Evolutionary conservation across 2,329 filamentous ascomycete genomes (phyloP).

Genomic region (Hawksworthiomyces lignivorus): DNA sequence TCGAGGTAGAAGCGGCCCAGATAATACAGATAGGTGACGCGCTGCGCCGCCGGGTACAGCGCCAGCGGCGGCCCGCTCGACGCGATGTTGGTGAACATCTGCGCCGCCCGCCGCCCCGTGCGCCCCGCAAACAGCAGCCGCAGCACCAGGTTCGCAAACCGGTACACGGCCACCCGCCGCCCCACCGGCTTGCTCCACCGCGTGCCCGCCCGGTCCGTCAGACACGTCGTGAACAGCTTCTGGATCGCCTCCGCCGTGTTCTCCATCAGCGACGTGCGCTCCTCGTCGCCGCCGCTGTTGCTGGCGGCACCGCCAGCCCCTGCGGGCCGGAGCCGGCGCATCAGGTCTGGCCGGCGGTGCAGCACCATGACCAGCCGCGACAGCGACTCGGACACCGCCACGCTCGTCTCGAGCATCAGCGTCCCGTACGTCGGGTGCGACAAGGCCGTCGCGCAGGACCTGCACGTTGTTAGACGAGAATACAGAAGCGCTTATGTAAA

Average conservation of each 20-base stretch:
- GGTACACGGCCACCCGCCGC: constrained; percentile 81
- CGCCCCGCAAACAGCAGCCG: constrained; percentile 80
- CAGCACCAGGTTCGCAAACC: constrained; percentile 83
- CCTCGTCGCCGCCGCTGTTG: constrained; percentile 54
- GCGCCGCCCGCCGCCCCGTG: constrained; percentile 75
- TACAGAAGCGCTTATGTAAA: too few species aligned
- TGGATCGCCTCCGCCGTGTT: constrained; percentile 83
- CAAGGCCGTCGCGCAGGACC: constrained; percentile 76
- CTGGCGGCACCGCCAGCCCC: constrained; percentile 30
- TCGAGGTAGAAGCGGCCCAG: constrained; percentile 84
- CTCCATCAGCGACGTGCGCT: constrained; percentile 74
- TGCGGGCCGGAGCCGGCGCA: constrained; percentile 49
- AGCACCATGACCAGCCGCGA: constrained; percentile 77
- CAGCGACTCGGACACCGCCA: constrained; percentile 72
- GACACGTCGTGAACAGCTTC: constrained; percentile 82
- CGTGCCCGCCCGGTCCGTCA: constrained; percentile 69
- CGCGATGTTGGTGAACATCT: constrained; percentile 83
- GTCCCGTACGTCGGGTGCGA: constrained; percentile 71
- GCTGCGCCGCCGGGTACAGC: constrained; percentile 76
- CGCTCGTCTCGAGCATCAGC: constrained; percentile 74
- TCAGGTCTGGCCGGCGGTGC: constrained; percentile 71
- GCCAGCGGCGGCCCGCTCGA: constrained; percentile 73
- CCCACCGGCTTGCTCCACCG: constrained; percentile 65
- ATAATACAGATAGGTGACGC: constrained; percentile 91
- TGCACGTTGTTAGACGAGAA: constrained; percentile 24